phyloP scores from a whole-genome alignment of 2,329 filamentous ascomycete species.

The Aspergillus tamarii region DNA sequence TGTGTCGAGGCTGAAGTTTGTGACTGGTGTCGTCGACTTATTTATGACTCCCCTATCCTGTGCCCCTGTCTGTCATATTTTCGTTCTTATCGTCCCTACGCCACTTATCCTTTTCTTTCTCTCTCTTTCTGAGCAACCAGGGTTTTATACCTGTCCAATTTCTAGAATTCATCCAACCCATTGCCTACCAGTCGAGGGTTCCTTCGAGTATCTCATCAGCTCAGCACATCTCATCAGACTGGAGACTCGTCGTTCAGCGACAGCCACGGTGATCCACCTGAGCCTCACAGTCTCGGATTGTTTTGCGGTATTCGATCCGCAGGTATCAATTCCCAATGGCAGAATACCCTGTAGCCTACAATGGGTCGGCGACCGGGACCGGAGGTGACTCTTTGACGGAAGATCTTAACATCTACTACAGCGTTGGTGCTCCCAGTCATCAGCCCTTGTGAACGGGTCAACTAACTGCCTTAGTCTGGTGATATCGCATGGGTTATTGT shows the following conservation, averaged over 20 bases:
- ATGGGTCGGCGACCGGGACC: conserved; percentile 61
- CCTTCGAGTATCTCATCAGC: not conserved
- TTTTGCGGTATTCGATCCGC: not conserved
- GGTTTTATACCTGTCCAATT: not conserved
- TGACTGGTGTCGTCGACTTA: conserved; percentile 9
- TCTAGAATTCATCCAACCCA: not conserved
- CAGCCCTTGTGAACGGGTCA: conserved; percentile 8
- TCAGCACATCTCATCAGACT: not conserved
- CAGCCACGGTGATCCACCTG: not conserved
- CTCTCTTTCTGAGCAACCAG: no score
- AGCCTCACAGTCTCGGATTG: not conserved
- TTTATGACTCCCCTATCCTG: conserved; percentile 9
- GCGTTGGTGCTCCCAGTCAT: conserved; percentile 39
- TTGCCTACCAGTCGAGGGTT: not conserved
- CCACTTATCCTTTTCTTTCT: conserved; percentile 1
- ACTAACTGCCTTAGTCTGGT: conserved; percentile 61
- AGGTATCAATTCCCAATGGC: conserved; percentile 33
- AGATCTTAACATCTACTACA: conserved; percentile 84
- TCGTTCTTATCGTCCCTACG: not conserved
- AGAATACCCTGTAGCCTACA: conserved; percentile 58
- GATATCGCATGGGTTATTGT: conserved; percentile 82
- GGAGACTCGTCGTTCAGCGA: not conserved
- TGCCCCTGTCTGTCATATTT: not conserved
- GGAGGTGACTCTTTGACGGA: conserved; percentile 69
- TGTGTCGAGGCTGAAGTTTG: not conserved